phyloP scores from a whole-genome alignment of 257 asterid genomes.

The Solanum medicagineum region DNA sequence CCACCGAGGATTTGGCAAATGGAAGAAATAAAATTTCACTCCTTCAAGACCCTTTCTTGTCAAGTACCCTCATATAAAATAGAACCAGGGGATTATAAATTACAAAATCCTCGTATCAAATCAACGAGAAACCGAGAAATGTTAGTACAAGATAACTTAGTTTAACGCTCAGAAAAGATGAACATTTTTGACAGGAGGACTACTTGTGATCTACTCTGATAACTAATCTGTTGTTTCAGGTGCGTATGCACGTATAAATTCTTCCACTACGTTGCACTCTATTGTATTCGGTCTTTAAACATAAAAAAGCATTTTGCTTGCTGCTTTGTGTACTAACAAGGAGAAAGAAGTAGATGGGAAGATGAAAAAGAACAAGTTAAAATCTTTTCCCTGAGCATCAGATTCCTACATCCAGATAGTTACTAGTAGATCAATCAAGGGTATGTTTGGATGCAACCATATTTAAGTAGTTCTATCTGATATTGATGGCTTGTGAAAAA shows the following conservation, averaged over 20 bases:
- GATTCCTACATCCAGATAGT: background rate
- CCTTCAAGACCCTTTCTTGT: background rate
- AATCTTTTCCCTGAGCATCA: background rate
- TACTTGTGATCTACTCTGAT: background rate
- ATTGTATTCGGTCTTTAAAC: background rate
- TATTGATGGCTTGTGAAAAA: background rate
- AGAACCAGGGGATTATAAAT: background rate
- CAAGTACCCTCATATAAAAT: background rate
- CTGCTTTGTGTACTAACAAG: background rate
- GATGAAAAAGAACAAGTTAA: background rate
- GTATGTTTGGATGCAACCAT: background rate
- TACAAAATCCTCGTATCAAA: background rate
- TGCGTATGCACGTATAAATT: background rate
- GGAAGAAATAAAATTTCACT: background rate
- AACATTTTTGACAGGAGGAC: background rate
- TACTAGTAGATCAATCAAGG: background rate
- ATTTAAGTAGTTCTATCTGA: background rate
- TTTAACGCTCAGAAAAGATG: background rate
- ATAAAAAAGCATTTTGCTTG: background rate
- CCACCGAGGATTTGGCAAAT: background rate
- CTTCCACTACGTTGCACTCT: background rate
- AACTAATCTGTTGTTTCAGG: background rate
- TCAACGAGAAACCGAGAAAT: background rate
- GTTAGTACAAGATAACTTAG: background rate
- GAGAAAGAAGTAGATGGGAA: background rate